Conservation (phyloP, 768 basidiomycete species). For the Tylopilus sp. region DNA sequence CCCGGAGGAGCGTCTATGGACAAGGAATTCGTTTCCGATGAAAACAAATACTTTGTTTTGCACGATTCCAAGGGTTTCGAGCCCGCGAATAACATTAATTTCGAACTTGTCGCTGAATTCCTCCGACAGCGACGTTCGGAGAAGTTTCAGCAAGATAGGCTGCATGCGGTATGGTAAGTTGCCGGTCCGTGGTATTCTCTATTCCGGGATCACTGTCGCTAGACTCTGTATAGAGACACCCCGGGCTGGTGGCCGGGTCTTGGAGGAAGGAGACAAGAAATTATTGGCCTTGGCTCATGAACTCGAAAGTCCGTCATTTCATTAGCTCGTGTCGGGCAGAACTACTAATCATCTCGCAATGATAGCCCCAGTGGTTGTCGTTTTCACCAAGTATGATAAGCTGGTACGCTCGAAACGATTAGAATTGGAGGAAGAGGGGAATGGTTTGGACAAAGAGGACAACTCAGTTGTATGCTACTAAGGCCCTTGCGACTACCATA, state of each 20-base stretch:
- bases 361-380: slow-evolving; percentile 2
- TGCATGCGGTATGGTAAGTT: slow-evolving; percentile 5
- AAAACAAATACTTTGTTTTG: slow-evolving; percentile 4
- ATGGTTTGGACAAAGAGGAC: not conserved
- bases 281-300: not conserved
- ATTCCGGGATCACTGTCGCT: not conserved
- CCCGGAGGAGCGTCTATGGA: slow-evolving; percentile 4
- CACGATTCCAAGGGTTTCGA: slow-evolving; percentile 8
- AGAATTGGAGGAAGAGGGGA: not conserved
- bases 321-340: not conserved
- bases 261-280: slow-evolving; percentile 6
- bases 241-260: slow-evolving; percentile 1
- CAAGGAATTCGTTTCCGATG: slow-evolving; percentile 6
- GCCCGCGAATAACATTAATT: not conserved
- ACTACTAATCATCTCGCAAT: not conserved
- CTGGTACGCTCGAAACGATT: slow-evolving; percentile 2
- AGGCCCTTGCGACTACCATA: not conserved
- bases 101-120: not conserved
- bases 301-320: not conserved
- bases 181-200: not conserved
- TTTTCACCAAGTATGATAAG: slow-evolving; percentile 8
- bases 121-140: not conserved
- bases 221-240: slow-evolving; percentile 10
- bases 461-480: not conserved
- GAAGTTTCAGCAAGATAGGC: not conserved